These are phyloP conservation scores for Claviceps digitariae DNA, from an alignment of 2,329 filamentous ascomycete species.

Conservation along the genomic window DNA sequence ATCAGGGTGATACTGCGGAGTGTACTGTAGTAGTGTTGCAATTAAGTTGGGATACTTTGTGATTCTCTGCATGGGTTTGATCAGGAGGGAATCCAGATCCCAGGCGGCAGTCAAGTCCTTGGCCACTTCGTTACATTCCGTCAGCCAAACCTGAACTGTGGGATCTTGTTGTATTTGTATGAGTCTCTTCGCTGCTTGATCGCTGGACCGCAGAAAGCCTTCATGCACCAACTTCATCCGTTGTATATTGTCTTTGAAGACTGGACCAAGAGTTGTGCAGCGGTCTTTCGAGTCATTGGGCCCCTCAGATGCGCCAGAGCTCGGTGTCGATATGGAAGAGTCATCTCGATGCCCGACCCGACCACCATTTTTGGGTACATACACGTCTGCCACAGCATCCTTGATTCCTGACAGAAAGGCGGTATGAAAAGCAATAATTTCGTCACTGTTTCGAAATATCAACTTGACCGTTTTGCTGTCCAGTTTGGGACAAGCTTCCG, in stretches of 20 bases:
- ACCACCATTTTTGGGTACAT: slow-evolving; percentile 48
- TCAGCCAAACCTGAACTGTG: slow-evolving; percentile 69
- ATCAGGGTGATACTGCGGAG: slow-evolving; percentile 74
- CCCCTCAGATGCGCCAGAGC: slow-evolving; percentile 25
- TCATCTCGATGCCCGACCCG: slow-evolving; percentile 29
- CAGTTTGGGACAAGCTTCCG: slow-evolving; percentile 65
- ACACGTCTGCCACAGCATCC: slow-evolving; percentile 64
- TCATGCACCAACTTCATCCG: slow-evolving; percentile 48
- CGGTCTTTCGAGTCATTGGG: slow-evolving; percentile 40
- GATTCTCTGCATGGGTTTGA: slow-evolving; percentile 91
- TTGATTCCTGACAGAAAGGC: slow-evolving; percentile 69
- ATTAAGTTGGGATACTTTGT: slow-evolving; percentile 88
- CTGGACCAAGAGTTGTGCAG: slow-evolving; percentile 35
- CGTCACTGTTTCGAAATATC: slow-evolving; percentile 85
- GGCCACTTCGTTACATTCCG: slow-evolving; percentile 83
- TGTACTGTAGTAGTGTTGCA: slow-evolving; percentile 64
- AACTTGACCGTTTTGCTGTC: slow-evolving; percentile 74
- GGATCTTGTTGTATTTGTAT: slow-evolving; percentile 50
- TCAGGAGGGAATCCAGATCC: slow-evolving; percentile 89
- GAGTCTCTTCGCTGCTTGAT: slow-evolving; percentile 46
- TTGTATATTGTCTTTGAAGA: slow-evolving; percentile 43
- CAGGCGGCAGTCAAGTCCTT: slow-evolving; percentile 87
- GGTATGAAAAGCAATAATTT: slow-evolving; percentile 78
- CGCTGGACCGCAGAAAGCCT: slow-evolving; percentile 49
- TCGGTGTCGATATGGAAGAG: slow-evolving; percentile 26